phyloP scores from a whole-genome alignment of 169 alveolate species.

The Cryptosporidium andersoni region DNA sequence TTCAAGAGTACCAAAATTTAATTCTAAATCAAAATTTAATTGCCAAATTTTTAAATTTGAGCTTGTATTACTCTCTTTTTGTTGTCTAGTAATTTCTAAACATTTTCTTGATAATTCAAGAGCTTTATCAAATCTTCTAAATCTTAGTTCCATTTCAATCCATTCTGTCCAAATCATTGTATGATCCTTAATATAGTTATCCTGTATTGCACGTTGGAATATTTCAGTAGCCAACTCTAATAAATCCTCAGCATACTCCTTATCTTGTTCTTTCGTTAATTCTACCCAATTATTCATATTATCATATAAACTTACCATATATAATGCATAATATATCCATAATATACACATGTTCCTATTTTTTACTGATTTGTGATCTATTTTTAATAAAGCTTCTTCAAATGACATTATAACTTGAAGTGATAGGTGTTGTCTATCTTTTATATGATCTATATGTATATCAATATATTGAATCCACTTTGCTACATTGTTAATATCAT shows the following conservation, averaged over 20 bases:
- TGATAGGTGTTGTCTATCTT: slow-evolving; percentile 30
- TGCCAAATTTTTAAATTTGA: slow-evolving; percentile 24
- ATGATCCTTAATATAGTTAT: slow-evolving; percentile 32
- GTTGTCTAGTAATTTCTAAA: slow-evolving; percentile 24
- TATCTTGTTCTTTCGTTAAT: neutral
- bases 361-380: slow-evolving; percentile 16
- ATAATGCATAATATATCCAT: slow-evolving; percentile 61
- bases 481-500: slow-evolving; percentile 39
- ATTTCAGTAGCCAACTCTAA: slow-evolving; percentile 46
- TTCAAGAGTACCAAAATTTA: slow-evolving; percentile 49
- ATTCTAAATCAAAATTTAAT: slow-evolving; percentile 51
- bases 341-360: slow-evolving; percentile 27
- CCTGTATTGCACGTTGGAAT: slow-evolving; percentile 20
- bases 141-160: slow-evolving; percentile 69
- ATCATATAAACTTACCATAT: slow-evolving; percentile 24
- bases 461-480: slow-evolving; percentile 63
- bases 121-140: slow-evolving; percentile 43
- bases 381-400: slow-evolving; percentile 33
- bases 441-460: slow-evolving; percentile 14
- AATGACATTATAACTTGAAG: slow-evolving; percentile 24
- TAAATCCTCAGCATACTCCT: neutral
- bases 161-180: slow-evolving; percentile 67
- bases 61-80: slow-evolving; percentile 6
- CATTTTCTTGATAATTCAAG: slow-evolving; percentile 28
- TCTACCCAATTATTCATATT: slow-evolving; percentile 32